Evolutionary conservation across 2,329 filamentous ascomycete species (phyloP).

Genomic region (Xylariaceae sp.): DNA sequence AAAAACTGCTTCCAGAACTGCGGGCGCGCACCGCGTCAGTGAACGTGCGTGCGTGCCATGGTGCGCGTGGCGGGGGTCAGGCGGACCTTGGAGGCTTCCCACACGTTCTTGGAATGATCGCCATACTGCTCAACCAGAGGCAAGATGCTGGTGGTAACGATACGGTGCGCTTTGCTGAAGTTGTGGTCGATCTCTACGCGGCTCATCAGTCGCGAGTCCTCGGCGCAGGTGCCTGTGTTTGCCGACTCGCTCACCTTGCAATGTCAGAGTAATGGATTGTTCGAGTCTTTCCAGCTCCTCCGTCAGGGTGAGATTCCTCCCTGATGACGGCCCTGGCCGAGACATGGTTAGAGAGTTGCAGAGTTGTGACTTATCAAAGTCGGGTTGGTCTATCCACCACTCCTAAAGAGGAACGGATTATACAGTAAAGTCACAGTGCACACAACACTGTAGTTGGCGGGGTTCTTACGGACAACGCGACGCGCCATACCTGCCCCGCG

Average conservation of each 20-base stretch:
- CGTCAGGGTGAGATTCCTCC: slow-evolving; percentile 64
- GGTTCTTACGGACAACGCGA: too few species aligned
- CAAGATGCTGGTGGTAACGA: slow-evolving; percentile 88
- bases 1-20: slow-evolving; percentile 99
- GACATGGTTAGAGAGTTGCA: slow-evolving; percentile 33
- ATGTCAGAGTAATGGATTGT: slow-evolving; percentile 89
- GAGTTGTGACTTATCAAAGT: neutral
- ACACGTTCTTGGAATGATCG: slow-evolving; percentile 86
- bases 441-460: too few species aligned
- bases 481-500: too few species aligned
- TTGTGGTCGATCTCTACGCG: slow-evolving; percentile 89
- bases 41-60: slow-evolving; percentile 2
- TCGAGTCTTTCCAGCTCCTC: slow-evolving; percentile 95
- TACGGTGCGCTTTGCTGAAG: slow-evolving; percentile 92
- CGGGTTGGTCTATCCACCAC: too few species aligned
- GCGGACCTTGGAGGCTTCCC: slow-evolving; percentile 86
- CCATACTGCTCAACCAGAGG: slow-evolving; percentile 93
- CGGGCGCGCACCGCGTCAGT: neutral
- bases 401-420: too few species aligned
- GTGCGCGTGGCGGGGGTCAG: slow-evolving; percentile 3
- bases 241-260: slow-evolving; percentile 59
- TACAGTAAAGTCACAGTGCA: too few species aligned
- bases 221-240: neutral
- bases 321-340: slow-evolving; percentile 37
- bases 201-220: neutral